Evolutionary conservation across 768 basidiomycete genomes (phyloP), one percentile per base, ranked within the genome.

Genomic region (Nevesoporus exiguus): DNA sequence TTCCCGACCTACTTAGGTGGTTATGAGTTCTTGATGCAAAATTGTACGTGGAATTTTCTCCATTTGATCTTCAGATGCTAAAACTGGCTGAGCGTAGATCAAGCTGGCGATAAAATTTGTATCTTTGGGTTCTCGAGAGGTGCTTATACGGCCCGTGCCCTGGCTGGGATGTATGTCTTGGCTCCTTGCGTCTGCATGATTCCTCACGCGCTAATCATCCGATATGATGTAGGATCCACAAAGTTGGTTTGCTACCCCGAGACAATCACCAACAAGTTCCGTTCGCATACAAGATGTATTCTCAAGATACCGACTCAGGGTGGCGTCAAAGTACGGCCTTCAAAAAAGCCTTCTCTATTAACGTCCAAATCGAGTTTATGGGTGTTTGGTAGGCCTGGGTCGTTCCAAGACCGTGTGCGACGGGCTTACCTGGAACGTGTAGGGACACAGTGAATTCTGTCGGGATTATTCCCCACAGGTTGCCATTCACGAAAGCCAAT

Each of bases 81-180:
- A 7, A 0, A 30, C 5, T 0, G 10, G 7, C 3, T 25, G 48
- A 4, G 17, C 49, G n/a, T 21, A 87, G 85, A 87, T 51, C 72
- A 80, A 33, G 76, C 77, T n/a, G 85, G 84, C 0, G 89, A 92
- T 68, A 85, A 82, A 57, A 86, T 93, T 5, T 90, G 80, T 64
- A 74, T 93, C 4, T 91, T 92, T 62, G 90, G 88, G 0, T 90
- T 90, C 67, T 90, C 88, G 3, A 75, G 90, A 51, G 88, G 88
- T n/a, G 86, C 86, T 41, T 90, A 81, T 59, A 85, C 86, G 21
- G 80, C 80, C 21, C 79, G 88, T 47, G 86, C 85, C 3, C 73
- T 88, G 14, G 87, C 83, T 13, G 88, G 88, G 51, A 90, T 90
- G 87, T 80, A 54, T 65, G 78, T 54, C 15, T 63, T 17, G 58